Evolutionary conservation across 495 filamentous ascomycete genomes (phyloP), one percentile per base, ranked within the genome.

Genomic region (Aspergillus sclerotiicarbonarius): DNA sequence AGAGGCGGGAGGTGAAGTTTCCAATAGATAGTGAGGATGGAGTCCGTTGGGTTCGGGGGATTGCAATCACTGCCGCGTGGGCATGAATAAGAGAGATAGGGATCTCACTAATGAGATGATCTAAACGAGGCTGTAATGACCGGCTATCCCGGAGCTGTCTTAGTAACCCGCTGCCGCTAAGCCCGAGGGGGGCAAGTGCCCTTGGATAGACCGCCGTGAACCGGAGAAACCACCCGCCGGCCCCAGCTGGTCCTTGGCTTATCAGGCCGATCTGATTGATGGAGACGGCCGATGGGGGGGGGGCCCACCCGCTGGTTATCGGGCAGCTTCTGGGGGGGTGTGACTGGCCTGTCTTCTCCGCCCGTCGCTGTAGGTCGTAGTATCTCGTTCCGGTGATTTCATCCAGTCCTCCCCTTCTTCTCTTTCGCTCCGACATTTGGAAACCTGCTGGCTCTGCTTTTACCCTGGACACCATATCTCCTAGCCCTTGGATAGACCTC

Each of bases 261-360:
- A 33, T 54, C 44, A 49, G 51, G 29, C 16, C 7, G 31, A 15
- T 43, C 20, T 60, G 59, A 65, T 65, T 65, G 62, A 48, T 33
- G 41, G 45, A 58, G 53, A 59, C n/a, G 31, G 35, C 62, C 59
- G 62, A 65, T 58, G 50, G 50, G 33, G 50, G 50, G 33, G 44
- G 21, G 43, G 2, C 15, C n/a, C 21, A 43, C 39, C 51, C 16
- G 43, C 16, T 41, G 44, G 57, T 43, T 60, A 60, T 55, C 51
- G 30, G 46, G 5, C 44, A 46, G 44, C 9, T 46, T 46, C 19
- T 46, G 18, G 19, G 19, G 44, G n/a, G 32, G 25, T n/a, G 18
- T 50, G 13, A 50, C 47, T 50, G 47, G 47, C 32, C 47, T 50
- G 19, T 16, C 9, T 12, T 6, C 47, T 50, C 47, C 47, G 47